Evolutionary conservation across 1,284 basidiomycete species (phyloP).

Genomic region (Ceratobasidium sp.): DNA sequence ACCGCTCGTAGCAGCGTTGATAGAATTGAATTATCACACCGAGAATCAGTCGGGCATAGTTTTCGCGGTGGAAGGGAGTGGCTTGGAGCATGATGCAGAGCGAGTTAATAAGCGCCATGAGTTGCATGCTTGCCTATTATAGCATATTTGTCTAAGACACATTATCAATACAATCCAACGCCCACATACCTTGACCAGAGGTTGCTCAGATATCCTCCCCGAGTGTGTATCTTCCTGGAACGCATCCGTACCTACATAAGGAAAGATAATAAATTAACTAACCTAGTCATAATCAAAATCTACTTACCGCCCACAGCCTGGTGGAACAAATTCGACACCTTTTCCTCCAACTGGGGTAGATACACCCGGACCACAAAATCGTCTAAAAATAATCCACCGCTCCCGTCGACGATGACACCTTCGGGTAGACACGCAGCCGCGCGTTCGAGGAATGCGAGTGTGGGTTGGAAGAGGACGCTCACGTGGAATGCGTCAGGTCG

Average conservation of each 20-base stretch:
- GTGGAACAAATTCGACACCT: slow-evolving; percentile 87
- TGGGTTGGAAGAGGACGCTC: slow-evolving; percentile 91
- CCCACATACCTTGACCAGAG: slow-evolving; percentile 80
- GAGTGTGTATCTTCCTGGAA: slow-evolving; percentile 69
- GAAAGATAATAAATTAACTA: background rate
- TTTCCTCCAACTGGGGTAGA: slow-evolving; percentile 94
- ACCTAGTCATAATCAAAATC: background rate
- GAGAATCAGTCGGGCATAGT: slow-evolving; percentile 91
- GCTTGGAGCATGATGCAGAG: slow-evolving; percentile 90
- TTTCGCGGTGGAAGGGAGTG: slow-evolving; percentile 96
- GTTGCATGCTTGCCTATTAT: slow-evolving; percentile 74
- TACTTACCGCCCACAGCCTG: slow-evolving; percentile 76
- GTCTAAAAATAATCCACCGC: slow-evolving; percentile 76
- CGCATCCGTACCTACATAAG: slow-evolving; percentile 71
- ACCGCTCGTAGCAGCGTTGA: slow-evolving; percentile 88
- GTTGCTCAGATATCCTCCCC: slow-evolving; percentile 63
- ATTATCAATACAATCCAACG: slow-evolving; percentile 7
- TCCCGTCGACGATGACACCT: slow-evolving; percentile 55
- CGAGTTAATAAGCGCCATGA: slow-evolving; percentile 91
- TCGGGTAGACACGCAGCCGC: slow-evolving; percentile 45
- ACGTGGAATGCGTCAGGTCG: slow-evolving; percentile 96
- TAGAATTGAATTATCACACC: slow-evolving; percentile 98
- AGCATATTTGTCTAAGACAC: background rate
- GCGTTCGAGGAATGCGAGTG: slow-evolving; percentile 82
- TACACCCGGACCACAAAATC: slow-evolving; percentile 95